phyloP scores from a whole-genome alignment of 2,329 filamentous ascomycete genomes.

The Sarocladium oryzae region DNA sequence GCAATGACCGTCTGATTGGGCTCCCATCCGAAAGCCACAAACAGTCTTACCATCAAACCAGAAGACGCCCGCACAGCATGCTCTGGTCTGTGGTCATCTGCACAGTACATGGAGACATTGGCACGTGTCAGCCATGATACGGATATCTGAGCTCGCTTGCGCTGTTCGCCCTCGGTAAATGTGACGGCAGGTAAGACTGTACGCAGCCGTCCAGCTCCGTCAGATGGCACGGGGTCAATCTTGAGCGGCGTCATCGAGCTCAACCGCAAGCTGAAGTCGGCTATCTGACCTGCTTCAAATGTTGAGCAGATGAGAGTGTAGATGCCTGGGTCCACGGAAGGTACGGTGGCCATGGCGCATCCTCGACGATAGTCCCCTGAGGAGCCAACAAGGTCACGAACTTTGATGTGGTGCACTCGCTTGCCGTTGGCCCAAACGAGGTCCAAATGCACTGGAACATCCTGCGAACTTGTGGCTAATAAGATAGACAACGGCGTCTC shows the following conservation, averaged over 20 bases:
- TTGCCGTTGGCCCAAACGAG: conserved; percentile 71
- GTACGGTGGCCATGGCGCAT: conserved; percentile 62
- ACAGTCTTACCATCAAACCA: conserved; percentile 58
- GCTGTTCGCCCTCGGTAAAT: conserved; percentile 37
- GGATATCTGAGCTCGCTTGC: conserved; percentile 32
- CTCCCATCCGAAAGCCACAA: conserved; percentile 66
- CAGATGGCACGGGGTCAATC: conserved; percentile 57
- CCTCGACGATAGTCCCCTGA: conserved; percentile 86
- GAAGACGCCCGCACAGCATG: conserved; percentile 26
- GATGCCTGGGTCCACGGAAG: conserved; percentile 56
- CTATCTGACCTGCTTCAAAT: conserved; percentile 73
- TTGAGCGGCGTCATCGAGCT: conserved; percentile 52
- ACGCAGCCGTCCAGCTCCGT: conserved; percentile 68
- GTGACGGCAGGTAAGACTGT: conserved; percentile 50
- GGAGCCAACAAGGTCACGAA: conserved; percentile 71
- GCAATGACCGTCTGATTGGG: conserved; percentile 60
- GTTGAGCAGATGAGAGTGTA: conserved; percentile 91
- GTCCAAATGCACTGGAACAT: conserved; percentile 77
- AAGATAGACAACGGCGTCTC: conserved; percentile 63
- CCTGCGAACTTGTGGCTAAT: conserved; percentile 59
- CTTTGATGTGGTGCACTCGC: conserved; percentile 61
- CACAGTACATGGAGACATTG: conserved; percentile 21
- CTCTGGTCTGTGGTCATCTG: conserved; percentile 10
- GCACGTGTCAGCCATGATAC: conserved; percentile 51
- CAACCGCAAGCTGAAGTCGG: conserved; percentile 69